These are phyloP conservation scores for Neocallimastix lanati DNA, from an alignment of 192 early-diverging fungal genomes.

Conservation along the genomic window DNA sequence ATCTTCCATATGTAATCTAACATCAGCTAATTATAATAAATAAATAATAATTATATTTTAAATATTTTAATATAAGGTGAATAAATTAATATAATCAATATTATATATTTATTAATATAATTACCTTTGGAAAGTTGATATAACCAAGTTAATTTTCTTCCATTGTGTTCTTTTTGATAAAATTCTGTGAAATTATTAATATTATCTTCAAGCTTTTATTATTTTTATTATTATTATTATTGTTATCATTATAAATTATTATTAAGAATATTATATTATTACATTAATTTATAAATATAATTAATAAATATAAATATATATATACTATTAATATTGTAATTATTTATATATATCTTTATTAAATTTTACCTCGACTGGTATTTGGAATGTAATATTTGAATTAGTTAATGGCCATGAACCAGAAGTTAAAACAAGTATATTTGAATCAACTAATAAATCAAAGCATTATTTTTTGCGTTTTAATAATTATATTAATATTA, in stretches of 20 bases:
- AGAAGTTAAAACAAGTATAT: slow-evolving; percentile 68
- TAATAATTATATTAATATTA: too few relatives aligned
- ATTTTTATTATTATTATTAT: too few relatives aligned
- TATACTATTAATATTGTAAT: too few relatives aligned
- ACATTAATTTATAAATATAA: too few relatives aligned
- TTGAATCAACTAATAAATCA: slow-evolving; percentile 63
- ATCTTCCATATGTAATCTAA: slow-evolving; percentile 41
- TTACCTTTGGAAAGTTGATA: slow-evolving; percentile 86
- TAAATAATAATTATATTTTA: too few relatives aligned
- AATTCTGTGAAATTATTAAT: slow-evolving; percentile 71
- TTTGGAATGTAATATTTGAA: slow-evolving; percentile 60
- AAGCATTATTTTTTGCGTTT: too few relatives aligned
- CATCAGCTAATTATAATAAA: slow-evolving; percentile 24
- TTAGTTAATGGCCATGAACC: slow-evolving; percentile 81
- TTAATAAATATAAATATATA: too few relatives aligned
- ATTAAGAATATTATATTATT: too few relatives aligned
- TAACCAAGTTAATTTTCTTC: slow-evolving; percentile 64
- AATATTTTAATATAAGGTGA: too few relatives aligned
- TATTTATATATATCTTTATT: too few relatives aligned
- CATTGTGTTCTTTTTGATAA: slow-evolving; percentile 51
- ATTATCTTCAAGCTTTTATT: slow-evolving; percentile 45
- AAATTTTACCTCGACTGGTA: slow-evolving; percentile 60
- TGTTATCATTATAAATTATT: too few relatives aligned
- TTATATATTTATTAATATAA: neutral
- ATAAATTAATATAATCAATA: too few relatives aligned